Conservation (phyloP, 2,329 filamentous ascomycete genomes). For the Fusarium brachygibbosum region DNA sequence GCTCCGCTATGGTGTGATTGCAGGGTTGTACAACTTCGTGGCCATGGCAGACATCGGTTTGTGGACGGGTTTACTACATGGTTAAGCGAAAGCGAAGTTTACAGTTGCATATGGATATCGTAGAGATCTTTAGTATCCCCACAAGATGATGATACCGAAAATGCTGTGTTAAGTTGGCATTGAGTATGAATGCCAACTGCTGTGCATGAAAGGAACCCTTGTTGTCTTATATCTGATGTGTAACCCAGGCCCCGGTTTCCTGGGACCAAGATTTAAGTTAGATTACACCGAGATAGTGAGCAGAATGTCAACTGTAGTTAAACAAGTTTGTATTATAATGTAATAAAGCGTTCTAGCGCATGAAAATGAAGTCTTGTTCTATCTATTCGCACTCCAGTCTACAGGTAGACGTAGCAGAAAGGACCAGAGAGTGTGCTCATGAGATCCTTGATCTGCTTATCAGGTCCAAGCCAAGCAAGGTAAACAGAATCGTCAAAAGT, state of each 20-base stretch:
- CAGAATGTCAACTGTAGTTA: background rate
- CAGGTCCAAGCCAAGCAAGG: constrained; percentile 45
- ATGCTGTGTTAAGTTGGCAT: no score
- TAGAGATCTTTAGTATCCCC: background rate
- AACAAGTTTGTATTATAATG: background rate
- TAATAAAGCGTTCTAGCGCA: constrained; percentile 11
- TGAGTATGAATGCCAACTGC: no score
- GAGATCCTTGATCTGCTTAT: constrained; percentile 50
- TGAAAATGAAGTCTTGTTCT: background rate
- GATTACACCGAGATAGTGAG: background rate
- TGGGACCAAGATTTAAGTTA: no score
- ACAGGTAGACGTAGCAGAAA: constrained; percentile 54
- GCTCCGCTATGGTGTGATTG: background rate
- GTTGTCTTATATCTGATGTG: no score
- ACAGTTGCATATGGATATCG: background rate
- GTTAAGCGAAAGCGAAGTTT: background rate
- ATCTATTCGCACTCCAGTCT: constrained; percentile 14
- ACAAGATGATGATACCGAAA: background rate
- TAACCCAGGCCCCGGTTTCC: no score
- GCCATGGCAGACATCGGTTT: background rate
- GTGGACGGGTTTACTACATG: background rate
- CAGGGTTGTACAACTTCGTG: background rate
- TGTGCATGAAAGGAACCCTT: no score
- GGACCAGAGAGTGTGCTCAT: constrained; percentile 53
- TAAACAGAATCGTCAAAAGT: constrained; percentile 49